Conservation (phyloP, 1,284 basidiomycete genomes). For the Malassezia vespertilionis region DNA sequence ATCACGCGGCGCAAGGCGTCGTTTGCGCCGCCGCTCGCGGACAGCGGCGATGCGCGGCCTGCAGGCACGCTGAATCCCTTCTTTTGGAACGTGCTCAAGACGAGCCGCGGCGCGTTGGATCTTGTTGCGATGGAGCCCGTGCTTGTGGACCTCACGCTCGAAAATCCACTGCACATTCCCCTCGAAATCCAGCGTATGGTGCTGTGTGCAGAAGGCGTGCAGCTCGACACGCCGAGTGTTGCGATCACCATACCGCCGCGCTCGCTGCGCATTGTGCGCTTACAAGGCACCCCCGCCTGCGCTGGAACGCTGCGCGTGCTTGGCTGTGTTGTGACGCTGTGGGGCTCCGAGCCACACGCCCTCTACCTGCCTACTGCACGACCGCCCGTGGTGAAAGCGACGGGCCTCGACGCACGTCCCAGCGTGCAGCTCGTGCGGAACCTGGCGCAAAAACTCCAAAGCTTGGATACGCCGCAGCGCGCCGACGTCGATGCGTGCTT, state of each 20-base stretch:
- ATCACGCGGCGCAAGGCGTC: slow-evolving; percentile 22
- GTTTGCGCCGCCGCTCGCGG: not conserved
- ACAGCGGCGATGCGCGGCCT: slow-evolving; percentile 7
- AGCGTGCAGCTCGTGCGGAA: slow-evolving; percentile 15
- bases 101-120: slow-evolving; percentile 51
- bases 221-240: slow-evolving; percentile 58
- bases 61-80: slow-evolving; percentile 22
- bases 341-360: slow-evolving; percentile 54
- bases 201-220: slow-evolving; percentile 69
- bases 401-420: slow-evolving; percentile 58
- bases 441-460: not conserved
- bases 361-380: not conserved
- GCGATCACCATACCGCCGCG: slow-evolving; percentile 60
- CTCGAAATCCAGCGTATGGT: slow-evolving; percentile 70
- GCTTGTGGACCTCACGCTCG: slow-evolving; percentile 70
- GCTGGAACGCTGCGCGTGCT: slow-evolving; percentile 62
- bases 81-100: slow-evolving; percentile 22
- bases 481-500: not conserved
- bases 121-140: slow-evolving; percentile 72
- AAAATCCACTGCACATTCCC: slow-evolving; percentile 82
- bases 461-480: not conserved
- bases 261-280: slow-evolving; percentile 61
- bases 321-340: slow-evolving; percentile 66
- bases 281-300: slow-evolving; percentile 60
- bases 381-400: slow-evolving; percentile 52